Conservation (phyloP, 768 basidiomycete genomes). For the Sutorius australiensis region DNA sequence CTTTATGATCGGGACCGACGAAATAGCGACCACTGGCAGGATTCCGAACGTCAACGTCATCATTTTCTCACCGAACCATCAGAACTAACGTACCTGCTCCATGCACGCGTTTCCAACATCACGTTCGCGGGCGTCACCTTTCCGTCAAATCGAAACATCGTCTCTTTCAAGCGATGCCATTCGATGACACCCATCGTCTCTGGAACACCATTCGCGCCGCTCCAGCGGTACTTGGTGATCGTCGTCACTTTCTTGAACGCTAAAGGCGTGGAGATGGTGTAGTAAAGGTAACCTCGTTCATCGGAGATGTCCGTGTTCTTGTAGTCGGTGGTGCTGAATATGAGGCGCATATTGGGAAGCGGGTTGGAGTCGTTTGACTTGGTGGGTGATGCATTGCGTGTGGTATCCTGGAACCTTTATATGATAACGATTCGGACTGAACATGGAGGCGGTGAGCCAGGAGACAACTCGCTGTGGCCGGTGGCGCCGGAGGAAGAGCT, state of each 20-base stretch:
- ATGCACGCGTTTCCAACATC: slow-evolving; percentile 15
- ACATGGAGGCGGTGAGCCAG: neutral
- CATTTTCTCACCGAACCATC: neutral
- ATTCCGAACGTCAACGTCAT: neutral
- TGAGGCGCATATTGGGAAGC: slow-evolving; percentile 18
- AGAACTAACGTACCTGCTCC: slow-evolving; percentile 16
- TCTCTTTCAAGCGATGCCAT: slow-evolving; percentile 19
- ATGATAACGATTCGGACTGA: neutral
- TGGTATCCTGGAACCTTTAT: neutral
- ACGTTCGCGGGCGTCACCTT: neutral
- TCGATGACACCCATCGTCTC: slow-evolving; percentile 26
- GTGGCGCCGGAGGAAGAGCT: neutral
- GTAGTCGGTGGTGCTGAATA: slow-evolving; percentile 17
- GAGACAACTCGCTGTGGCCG: neutral
- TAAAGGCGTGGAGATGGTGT: slow-evolving; percentile 17
- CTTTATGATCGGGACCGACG: slow-evolving; percentile 26
- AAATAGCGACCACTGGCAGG: slow-evolving; percentile 31
- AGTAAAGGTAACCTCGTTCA: slow-evolving; percentile 16
- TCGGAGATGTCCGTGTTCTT: slow-evolving; percentile 22
- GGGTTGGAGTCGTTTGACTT: no score
- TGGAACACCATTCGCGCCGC: slow-evolving; percentile 7
- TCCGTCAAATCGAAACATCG: slow-evolving; percentile 16
- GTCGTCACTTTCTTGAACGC: slow-evolving; percentile 19
- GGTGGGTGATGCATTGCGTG: neutral
- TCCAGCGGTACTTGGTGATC: slow-evolving; percentile 24